These are phyloP conservation scores for Talaromyces pinophilus DNA, from an alignment of 2,329 filamentous ascomycete genomes.

Conservation along the genomic window DNA sequence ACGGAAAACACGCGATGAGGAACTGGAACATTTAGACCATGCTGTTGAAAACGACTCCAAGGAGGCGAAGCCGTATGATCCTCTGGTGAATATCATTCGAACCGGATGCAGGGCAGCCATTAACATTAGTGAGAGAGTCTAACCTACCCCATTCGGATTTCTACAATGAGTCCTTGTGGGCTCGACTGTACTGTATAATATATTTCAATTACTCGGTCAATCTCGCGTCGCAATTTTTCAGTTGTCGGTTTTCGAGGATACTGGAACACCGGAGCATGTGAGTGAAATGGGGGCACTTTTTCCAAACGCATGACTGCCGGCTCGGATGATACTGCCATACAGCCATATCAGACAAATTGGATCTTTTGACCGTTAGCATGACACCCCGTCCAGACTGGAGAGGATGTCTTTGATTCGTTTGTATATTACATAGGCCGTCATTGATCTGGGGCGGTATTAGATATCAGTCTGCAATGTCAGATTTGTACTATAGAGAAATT, in stretches of 20 bases:
- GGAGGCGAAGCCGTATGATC: conserved; percentile 83
- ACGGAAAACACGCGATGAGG: conserved; percentile 86
- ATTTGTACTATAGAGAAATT: neutral
- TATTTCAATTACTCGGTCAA: neutral
- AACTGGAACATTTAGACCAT: conserved; percentile 94
- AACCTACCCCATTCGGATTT: conserved; percentile 8
- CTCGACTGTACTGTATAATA: neutral
- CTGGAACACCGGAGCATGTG: neutral
- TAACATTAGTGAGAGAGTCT: conserved; percentile 68
- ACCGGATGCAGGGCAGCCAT: conserved; percentile 91
- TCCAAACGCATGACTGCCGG: neutral
- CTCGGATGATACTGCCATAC: neutral
- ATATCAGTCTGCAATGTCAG: neutral
- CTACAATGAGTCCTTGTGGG: neutral
- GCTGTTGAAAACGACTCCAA: conserved; percentile 92
- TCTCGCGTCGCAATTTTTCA: neutral
- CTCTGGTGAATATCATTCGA: conserved; percentile 82
- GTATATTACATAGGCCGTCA: neutral
- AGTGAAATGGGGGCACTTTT: neutral
- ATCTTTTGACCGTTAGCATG: neutral
- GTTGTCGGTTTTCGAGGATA: neutral
- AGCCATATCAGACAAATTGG: neutral
- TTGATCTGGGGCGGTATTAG: neutral
- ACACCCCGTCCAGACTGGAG: neutral
- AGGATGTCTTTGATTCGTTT: neutral